phyloP scores from a whole-genome alignment of 2,329 filamentous ascomycete genomes.

The Clonostachys byssicola region DNA sequence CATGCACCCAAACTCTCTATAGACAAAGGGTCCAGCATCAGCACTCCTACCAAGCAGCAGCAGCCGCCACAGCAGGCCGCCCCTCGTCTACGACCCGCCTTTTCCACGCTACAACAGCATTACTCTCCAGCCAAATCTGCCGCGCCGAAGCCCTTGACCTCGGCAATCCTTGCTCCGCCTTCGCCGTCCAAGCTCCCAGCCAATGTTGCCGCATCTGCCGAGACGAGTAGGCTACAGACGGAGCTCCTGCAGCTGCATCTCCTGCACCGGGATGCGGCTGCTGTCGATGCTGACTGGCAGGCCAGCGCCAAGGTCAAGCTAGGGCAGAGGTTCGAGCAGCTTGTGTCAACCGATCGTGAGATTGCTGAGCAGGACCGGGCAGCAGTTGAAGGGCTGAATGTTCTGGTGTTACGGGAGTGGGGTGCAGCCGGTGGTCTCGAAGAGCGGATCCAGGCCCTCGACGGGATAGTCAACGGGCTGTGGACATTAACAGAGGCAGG shows the following conservation, averaged over 20 bases:
- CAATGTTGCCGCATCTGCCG: constrained; percentile 54
- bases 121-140: constrained; percentile 60
- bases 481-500: constrained; percentile 53
- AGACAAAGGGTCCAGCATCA: neutral
- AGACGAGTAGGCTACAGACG: constrained; percentile 55
- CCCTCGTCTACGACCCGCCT: constrained; percentile 44
- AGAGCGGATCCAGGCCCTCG: constrained; percentile 53
- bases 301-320: constrained; percentile 48
- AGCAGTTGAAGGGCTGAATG: constrained; percentile 44
- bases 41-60: constrained; percentile 3
- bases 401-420: constrained; percentile 50
- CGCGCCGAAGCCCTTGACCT: constrained; percentile 58
- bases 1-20: neutral
- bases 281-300: constrained; percentile 45
- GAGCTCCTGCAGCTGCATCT: constrained; percentile 63
- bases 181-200: constrained; percentile 58
- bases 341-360: constrained; percentile 25
- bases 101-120: constrained; percentile 62
- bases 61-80: constrained; percentile 9
- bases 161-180: constrained; percentile 52
- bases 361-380: constrained; percentile 31
- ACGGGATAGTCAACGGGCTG: constrained; percentile 50
- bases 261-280: constrained; percentile 50
- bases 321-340: constrained; percentile 33
- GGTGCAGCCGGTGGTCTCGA: constrained; percentile 35